A percentile compares a stretch with the other conserved stretches of the same genome.
Evolutionary conservation across 345 rosid species (phyloP).

Genomic region (Sonneratia alba): DNA sequence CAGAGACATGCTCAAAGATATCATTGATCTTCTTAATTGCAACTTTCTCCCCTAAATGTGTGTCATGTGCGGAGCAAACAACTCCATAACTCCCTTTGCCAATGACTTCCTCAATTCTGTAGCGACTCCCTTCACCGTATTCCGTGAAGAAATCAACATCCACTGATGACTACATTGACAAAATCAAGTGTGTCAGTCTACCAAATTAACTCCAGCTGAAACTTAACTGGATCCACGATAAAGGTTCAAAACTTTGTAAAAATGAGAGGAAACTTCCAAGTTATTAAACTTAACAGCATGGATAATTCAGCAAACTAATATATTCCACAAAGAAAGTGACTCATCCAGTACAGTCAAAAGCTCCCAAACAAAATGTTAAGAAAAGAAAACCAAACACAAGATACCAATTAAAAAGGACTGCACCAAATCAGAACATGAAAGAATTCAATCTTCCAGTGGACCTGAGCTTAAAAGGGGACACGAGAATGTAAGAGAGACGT

Average conservation of each 20-base stretch:
- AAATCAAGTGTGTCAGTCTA: background rate
- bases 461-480: background rate
- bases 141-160: conserved; percentile 88
- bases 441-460: background rate
- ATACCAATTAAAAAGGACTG: too few relatives aligned
- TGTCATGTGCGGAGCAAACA: conserved; percentile 78
- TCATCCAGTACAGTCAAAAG: background rate
- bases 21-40: conserved; percentile 89
- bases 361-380: background rate
- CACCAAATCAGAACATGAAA: background rate
- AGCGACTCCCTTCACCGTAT: conserved; percentile 86
- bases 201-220: background rate
- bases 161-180: conserved; percentile 48
- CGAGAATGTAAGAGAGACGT: background rate
- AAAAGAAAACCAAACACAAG: background rate
- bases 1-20: conserved; percentile 86
- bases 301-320: background rate
- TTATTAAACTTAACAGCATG: background rate
- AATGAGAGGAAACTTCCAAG: background rate
- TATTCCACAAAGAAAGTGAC: background rate
- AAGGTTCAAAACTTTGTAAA: background rate
- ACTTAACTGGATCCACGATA: background rate
- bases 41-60: conserved; percentile 73
- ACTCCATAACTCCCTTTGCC: conserved; percentile 96
- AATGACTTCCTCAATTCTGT: conserved; percentile 79